Conservation (phyloP, 768 basidiomycete genomes). For the Cystoderma amianthinum region DNA sequence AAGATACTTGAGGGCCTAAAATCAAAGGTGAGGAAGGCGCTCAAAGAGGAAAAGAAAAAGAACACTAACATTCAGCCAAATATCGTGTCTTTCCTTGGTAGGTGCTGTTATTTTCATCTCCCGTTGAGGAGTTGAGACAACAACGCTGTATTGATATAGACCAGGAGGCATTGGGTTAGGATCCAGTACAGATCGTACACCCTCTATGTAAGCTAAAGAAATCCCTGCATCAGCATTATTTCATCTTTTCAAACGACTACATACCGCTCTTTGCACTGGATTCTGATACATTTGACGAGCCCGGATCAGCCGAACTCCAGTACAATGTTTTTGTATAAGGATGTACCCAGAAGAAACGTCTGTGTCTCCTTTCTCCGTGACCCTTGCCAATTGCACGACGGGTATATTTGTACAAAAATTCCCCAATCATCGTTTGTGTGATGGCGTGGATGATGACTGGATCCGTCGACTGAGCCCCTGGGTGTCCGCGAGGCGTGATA, state of each 20-base stretch:
- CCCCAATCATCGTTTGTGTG: conserved; percentile 99
- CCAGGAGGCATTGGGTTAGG: conserved; percentile 96
- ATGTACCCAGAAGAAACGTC: conserved; percentile 99
- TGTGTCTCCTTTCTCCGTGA: conserved; percentile 83
- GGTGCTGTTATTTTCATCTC: conserved; percentile 99
- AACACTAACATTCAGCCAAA: conserved; percentile 81
- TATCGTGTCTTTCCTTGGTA: conserved; percentile 92
- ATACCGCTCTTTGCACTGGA: conserved; percentile 95
- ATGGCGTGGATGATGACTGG: conserved; percentile 91
- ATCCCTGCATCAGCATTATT: conserved; percentile 4
- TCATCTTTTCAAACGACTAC: conserved; percentile 23
- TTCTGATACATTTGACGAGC: conserved; percentile 80
- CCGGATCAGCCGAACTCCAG: conserved; percentile 95
- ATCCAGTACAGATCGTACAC: conserved; percentile 87
- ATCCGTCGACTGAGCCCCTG: conserved; percentile 59
- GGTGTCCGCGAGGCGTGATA: conserved; percentile 29
- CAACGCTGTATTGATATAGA: conserved; percentile 85
- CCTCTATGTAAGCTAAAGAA: conserved; percentile 83
- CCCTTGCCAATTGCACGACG: conserved; percentile 85
- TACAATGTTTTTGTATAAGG: conserved; percentile 97
- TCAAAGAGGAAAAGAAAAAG: conserved; percentile 4
- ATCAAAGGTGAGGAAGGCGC: conserved; percentile 7
- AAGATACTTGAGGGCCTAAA: conserved; percentile 86
- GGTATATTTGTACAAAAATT: conserved; percentile 98
- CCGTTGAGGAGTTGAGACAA: conserved; percentile 87